phyloP scores from a whole-genome alignment of 2,329 filamentous ascomycete genomes.

The Claviceps pazoutovae region DNA sequence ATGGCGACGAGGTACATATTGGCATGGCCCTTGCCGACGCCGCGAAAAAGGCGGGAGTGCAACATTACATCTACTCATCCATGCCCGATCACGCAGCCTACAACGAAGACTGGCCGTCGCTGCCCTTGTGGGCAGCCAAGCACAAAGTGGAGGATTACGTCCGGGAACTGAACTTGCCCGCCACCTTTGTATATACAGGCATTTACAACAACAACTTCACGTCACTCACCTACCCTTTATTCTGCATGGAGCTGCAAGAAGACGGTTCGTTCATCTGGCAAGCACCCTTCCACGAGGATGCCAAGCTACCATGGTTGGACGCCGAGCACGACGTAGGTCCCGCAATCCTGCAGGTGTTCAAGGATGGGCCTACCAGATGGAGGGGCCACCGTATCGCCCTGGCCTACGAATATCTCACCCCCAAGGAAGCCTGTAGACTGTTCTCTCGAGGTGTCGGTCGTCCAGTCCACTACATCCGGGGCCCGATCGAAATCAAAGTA shows the following conservation, averaged over 20 bases:
- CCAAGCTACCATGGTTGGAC: slow-evolving; percentile 86
- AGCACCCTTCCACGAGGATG: slow-evolving; percentile 82
- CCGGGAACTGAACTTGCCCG: slow-evolving; percentile 63
- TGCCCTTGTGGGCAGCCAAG: slow-evolving; percentile 87
- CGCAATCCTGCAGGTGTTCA: slow-evolving; percentile 84
- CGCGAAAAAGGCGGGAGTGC: slow-evolving; percentile 68
- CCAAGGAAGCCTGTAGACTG: slow-evolving; percentile 63
- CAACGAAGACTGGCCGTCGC: slow-evolving; percentile 59
- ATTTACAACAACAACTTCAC: slow-evolving; percentile 99
- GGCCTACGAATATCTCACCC: slow-evolving; percentile 80
- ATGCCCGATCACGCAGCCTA: slow-evolving; percentile 91
- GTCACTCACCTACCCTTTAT: slow-evolving; percentile 77
- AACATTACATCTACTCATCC: slow-evolving; percentile 91
- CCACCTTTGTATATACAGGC: slow-evolving; percentile 89
- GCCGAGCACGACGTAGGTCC: slow-evolving; percentile 93
- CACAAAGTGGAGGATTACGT: slow-evolving; percentile 88
- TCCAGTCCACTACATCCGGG: slow-evolving; percentile 63
- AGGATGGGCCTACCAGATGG: slow-evolving; percentile 81
- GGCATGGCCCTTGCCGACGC: slow-evolving; percentile 81
- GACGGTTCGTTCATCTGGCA: slow-evolving; percentile 88
- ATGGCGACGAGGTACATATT: slow-evolving; percentile 85
- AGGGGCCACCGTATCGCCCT: slow-evolving; percentile 65
- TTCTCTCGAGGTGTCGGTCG: slow-evolving; percentile 69
- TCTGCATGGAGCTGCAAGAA: slow-evolving; percentile 78
- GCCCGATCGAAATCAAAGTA: slow-evolving; percentile 71